phyloP scores from a whole-genome alignment of 2,329 filamentous ascomycete genomes.

The Epichloe gansuensis region DNA sequence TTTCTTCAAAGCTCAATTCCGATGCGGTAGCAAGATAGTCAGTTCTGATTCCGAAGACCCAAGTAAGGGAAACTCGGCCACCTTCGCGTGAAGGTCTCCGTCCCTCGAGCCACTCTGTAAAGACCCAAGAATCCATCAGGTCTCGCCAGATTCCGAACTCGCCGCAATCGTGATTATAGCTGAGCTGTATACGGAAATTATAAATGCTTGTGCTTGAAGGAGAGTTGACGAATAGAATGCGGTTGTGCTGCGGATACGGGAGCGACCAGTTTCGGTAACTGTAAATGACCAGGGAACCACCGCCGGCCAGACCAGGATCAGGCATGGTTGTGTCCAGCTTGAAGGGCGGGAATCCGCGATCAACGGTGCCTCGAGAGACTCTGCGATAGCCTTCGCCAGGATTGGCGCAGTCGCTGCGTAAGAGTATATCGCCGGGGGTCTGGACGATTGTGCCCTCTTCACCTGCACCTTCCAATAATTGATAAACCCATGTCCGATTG shows the following conservation, averaged over 20 bases:
- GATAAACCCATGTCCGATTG: slow-evolving; percentile 11
- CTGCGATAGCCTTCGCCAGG: slow-evolving; percentile 6
- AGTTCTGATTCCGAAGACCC: accelerated
- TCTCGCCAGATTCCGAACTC: too few relatives aligned
- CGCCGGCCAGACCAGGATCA: slow-evolving; percentile 5
- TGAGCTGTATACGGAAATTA: accelerated
- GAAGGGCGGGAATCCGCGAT: slow-evolving; percentile 5
- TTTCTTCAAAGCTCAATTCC: too few relatives aligned
- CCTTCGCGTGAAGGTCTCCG: too few relatives aligned
- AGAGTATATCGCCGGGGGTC: slow-evolving; percentile 9
- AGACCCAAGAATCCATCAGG: too few relatives aligned
- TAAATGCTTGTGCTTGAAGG: too few relatives aligned
- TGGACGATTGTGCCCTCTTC: slow-evolving; percentile 10
- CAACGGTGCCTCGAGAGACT: slow-evolving; percentile 9
- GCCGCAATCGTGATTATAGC: too few relatives aligned
- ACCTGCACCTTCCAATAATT: slow-evolving; percentile 7
- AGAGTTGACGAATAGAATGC: background rate
- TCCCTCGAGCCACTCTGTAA: accelerated
- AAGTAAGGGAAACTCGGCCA: too few relatives aligned
- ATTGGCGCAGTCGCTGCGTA: slow-evolving; percentile 10
- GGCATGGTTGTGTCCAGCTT: slow-evolving; percentile 8
- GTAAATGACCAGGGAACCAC: slow-evolving; percentile 7
- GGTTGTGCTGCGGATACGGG: too few relatives aligned
- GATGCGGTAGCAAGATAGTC: too few relatives aligned
- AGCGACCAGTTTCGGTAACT: background rate